These are phyloP conservation scores for Mortierella sp. DNA, from an alignment of 371 early-diverging fungal species.

Conservation along the genomic window DNA sequence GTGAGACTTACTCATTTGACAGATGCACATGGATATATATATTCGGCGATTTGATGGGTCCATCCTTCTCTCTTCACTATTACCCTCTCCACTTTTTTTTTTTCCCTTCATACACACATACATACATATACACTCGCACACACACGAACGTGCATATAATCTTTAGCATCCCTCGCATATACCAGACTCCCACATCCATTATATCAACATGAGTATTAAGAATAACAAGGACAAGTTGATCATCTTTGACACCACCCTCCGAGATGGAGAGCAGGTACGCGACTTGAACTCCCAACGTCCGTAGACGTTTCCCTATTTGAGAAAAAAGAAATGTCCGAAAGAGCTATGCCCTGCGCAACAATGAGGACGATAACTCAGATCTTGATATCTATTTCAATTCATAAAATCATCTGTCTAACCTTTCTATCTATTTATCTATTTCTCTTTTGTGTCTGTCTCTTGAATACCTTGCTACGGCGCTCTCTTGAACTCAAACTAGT, in stretches of 20 bases:
- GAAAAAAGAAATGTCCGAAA: slow-evolving; percentile 19
- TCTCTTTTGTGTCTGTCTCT: not conserved
- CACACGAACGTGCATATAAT: not conserved
- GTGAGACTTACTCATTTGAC: slow-evolving; percentile 22
- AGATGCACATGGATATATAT: too few species aligned
- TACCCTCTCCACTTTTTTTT: not conserved
- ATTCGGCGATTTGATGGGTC: not conserved
- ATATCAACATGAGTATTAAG: slow-evolving; percentile 19
- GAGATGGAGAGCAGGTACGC: slow-evolving; percentile 95
- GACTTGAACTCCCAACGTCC: not conserved
- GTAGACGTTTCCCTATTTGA: slow-evolving; percentile 3
- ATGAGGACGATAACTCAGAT: not conserved
- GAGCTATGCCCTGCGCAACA: not conserved
- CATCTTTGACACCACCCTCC: slow-evolving; percentile 94
- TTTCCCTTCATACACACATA: not conserved
- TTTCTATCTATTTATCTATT: not conserved
- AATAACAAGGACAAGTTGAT: slow-evolving; percentile 82
- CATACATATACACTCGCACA: not conserved
- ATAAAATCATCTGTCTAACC: not conserved
- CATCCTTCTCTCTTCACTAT: not conserved
- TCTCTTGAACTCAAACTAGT: slow-evolving; percentile 61
- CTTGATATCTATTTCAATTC: too few species aligned
- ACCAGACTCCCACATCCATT: slow-evolving; percentile 14
- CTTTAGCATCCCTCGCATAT: slow-evolving; percentile 1
- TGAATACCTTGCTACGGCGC: too few species aligned